Base-by-base conservation (phyloP, 306 rosid species). In the Amphicarpaea edgeworthii region DNA sequence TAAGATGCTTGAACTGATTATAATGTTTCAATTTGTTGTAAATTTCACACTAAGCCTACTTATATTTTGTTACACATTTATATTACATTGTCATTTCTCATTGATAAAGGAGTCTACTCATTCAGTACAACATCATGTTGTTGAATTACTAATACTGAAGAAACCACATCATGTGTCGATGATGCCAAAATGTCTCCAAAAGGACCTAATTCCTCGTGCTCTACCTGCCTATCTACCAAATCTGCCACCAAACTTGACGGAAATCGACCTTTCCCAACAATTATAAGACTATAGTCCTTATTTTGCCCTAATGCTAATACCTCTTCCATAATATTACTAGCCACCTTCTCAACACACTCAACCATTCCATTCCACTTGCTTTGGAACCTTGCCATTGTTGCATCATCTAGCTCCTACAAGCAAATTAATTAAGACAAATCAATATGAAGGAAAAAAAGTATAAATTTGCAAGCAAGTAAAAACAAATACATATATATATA, bases 291-390 rank as follows among this genome's bases (percentile, higher is more conserved):
- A 57, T 57, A 57, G 4, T 57, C 63, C 38, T 12, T 24, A 57
- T 4, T 57, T 23, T 0, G 16, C 63, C 38, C 63, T 24, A 57
- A 11, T 12, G 3, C 16, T n/a, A 24, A 23, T 17, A 57, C 63
- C 37, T 57, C 63, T 19, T 57, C 65, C 41, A 26, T 15, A 12
- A 59, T 14, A 32, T 59, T 28, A n/a, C 20, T 7, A 26, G 41
- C 12, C 28, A 59, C 41, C 65, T 59, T 59, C 65, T 59, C 40
- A 59, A 28, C 7, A 59, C 19, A 59, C 8, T 59, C 15, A 2
- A 59, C 65, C 65, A 59, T 26, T 14, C 65, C 41, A 59, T 6
- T 1, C 65, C 41, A 59, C 41, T 59, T 59, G 11, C 11, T 59
- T 28, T 26, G 41, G 20, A 59, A 59, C 20, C 11, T 14, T 26